phyloP scores from a whole-genome alignment of 2,329 filamentous ascomycete species.

The Aquanectria penicillioides region DNA sequence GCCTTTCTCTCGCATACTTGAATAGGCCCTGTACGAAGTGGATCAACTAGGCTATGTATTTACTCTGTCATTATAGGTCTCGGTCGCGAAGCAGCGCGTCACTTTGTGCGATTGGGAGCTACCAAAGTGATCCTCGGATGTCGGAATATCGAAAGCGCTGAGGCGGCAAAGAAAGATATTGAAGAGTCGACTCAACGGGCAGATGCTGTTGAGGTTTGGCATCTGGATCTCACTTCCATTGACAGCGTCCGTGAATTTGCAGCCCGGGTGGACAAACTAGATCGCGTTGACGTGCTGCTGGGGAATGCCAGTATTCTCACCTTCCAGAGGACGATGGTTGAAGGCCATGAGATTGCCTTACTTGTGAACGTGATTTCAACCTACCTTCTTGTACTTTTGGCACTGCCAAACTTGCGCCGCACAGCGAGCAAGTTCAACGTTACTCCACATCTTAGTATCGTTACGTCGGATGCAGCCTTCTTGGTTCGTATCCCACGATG shows the following conservation, averaged over 20 bases:
- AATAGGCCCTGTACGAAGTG: too few species aligned
- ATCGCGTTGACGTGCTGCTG: slow-evolving; percentile 54
- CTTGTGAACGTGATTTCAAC: slow-evolving; percentile 60
- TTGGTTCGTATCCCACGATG: slow-evolving; percentile 10
- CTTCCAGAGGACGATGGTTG: slow-evolving; percentile 35
- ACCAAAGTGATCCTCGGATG: slow-evolving; percentile 55
- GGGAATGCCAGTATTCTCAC: slow-evolving; percentile 50
- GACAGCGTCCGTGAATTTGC: slow-evolving; percentile 50
- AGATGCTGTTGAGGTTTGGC: slow-evolving; percentile 53
- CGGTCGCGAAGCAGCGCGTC: slow-evolving; percentile 53
- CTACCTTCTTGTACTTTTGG: slow-evolving; percentile 53
- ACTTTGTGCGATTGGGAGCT: slow-evolving; percentile 52
- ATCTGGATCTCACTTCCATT: slow-evolving; percentile 54
- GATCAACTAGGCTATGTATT: too few species aligned
- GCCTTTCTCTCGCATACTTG: too few species aligned
- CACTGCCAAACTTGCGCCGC: slow-evolving; percentile 54
- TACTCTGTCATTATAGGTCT: too few species aligned
- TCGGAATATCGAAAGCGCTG: slow-evolving; percentile 51
- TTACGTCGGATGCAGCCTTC: slow-evolving; percentile 49
- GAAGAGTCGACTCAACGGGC: slow-evolving; percentile 40
- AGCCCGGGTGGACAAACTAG: slow-evolving; percentile 40
- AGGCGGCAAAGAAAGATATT: slow-evolving; percentile 51
- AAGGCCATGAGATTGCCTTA: slow-evolving; percentile 55
- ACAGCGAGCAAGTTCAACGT: slow-evolving; percentile 47
- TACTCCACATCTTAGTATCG: slow-evolving; percentile 49